Percentiles rank a stretch among this genome's conserved stretches.
These are phyloP conservation scores for Ophiostoma novo-ulmi DNA, from an alignment of 2,329 filamentous ascomycete genomes.

Conservation along the genomic window DNA sequence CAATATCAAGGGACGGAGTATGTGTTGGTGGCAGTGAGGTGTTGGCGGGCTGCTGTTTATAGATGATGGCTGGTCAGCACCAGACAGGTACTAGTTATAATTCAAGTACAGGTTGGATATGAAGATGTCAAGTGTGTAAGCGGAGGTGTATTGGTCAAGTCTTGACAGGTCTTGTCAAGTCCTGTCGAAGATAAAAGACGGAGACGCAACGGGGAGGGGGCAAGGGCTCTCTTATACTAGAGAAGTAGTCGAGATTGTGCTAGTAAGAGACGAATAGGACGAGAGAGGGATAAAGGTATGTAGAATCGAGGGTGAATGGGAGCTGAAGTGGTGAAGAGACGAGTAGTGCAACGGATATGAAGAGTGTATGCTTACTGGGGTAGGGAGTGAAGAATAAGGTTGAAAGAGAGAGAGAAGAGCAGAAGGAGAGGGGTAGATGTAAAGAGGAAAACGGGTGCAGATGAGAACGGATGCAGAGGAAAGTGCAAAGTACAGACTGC, in stretches of 20 bases:
- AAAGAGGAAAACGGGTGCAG: not conserved
- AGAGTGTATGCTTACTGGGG: not conserved
- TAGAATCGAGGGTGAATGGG: not conserved
- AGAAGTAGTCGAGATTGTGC: not conserved
- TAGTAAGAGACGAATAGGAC: not conserved
- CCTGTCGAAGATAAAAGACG: not conserved
- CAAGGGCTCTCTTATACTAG: not conserved
- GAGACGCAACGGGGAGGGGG: not conserved
- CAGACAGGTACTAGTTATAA: not conserved
- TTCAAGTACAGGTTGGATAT: not conserved
- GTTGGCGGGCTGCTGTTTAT: not conserved
- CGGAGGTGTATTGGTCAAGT: not conserved
- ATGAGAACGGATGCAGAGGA: not conserved
- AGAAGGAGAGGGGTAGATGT: not conserved
- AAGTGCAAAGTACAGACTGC: no score
- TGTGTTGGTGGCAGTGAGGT: not conserved
- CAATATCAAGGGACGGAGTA: not conserved
- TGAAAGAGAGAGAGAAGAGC: not conserved
- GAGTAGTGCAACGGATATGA: not conserved
- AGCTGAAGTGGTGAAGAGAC: not conserved
- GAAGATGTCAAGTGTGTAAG: not conserved
- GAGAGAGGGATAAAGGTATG: not conserved
- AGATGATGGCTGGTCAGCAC: not conserved
- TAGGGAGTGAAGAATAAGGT: not conserved
- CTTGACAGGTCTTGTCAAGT: not conserved